These are phyloP conservation scores for Aspergillus aculeatus DNA, from an alignment of 2,329 filamentous ascomycete genomes.

Conservation along the genomic window DNA sequence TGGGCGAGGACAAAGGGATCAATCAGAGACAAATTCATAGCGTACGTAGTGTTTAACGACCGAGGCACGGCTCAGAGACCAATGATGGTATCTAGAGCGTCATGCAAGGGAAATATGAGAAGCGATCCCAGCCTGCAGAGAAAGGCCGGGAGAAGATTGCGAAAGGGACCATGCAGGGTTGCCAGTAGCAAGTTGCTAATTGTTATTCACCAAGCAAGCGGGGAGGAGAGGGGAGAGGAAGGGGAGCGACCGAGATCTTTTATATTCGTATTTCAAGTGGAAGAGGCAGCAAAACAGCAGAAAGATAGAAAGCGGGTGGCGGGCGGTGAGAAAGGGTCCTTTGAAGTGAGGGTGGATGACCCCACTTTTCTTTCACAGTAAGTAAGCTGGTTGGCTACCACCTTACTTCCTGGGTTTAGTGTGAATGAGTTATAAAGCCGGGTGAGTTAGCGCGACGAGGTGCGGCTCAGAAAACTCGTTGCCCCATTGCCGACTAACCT, in stretches of 20 bases:
- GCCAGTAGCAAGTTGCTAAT: conserved; percentile 1
- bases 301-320: conserved; percentile 14
- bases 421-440: conserved; percentile 17
- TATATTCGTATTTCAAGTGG: background rate
- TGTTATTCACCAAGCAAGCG: conserved; percentile 10
- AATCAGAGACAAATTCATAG: conserved; percentile 67
- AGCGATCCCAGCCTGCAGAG: conserved; percentile 23
- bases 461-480: conserved; percentile 41
- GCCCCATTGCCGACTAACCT: conserved; percentile 40
- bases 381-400: conserved; percentile 7
- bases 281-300: conserved; percentile 9
- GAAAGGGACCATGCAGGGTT: conserved; percentile 27
- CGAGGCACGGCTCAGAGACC: conserved; percentile 5
- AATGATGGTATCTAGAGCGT: background rate
- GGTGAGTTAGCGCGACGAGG: conserved; percentile 23
- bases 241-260: background rate
- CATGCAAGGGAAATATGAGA: background rate
- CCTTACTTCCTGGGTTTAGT: conserved; percentile 3
- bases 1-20: conserved; percentile 70
- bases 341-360: conserved; percentile 16
- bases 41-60: conserved; percentile 41
- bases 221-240: background rate
- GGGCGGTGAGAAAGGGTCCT: conserved; percentile 22
- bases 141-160: conserved; percentile 24
- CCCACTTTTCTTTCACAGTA: background rate